Conservation (phyloP, 495 filamentous ascomycete genomes). For the Hyaloscypha bicolor region DNA sequence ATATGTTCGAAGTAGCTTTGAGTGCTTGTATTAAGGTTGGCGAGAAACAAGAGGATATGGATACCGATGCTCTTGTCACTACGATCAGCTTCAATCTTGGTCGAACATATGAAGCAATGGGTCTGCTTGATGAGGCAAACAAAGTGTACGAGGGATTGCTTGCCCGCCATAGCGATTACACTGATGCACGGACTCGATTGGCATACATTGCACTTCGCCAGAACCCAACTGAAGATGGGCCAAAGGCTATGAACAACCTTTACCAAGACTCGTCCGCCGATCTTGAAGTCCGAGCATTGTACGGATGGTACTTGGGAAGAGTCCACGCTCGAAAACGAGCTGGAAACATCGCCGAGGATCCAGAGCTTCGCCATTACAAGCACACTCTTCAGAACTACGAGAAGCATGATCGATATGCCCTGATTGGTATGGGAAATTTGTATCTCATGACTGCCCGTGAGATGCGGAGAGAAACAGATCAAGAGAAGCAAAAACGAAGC, state of each 20-base stretch:
- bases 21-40: constrained; percentile 79
- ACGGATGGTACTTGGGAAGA: constrained; percentile 89
- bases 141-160: constrained; percentile 85
- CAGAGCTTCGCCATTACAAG: constrained; percentile 91
- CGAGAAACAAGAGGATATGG: constrained; percentile 66
- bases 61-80: constrained; percentile 87
- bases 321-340: constrained; percentile 75
- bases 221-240: constrained; percentile 80
- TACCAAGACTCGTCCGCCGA: constrained; percentile 78
- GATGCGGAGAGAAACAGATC: constrained; percentile 87
- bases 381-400: constrained; percentile 91
- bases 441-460: constrained; percentile 84
- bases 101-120: constrained; percentile 89
- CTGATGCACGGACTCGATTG: constrained; percentile 82
- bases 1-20: constrained; percentile 85
- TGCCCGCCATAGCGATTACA: constrained; percentile 83
- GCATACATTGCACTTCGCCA: constrained; percentile 89
- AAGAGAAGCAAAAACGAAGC: constrained; percentile 85
- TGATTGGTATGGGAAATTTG: constrained; percentile 96
- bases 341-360: constrained; percentile 82
- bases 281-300: constrained; percentile 87
- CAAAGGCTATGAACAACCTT: constrained; percentile 77
- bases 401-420: constrained; percentile 93
- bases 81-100: constrained; percentile 95
- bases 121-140: constrained; percentile 78